These are phyloP conservation scores for Cylindrotheca closterium DNA, from an alignment of 108 stramenopile species.

Conservation along the genomic window DNA sequence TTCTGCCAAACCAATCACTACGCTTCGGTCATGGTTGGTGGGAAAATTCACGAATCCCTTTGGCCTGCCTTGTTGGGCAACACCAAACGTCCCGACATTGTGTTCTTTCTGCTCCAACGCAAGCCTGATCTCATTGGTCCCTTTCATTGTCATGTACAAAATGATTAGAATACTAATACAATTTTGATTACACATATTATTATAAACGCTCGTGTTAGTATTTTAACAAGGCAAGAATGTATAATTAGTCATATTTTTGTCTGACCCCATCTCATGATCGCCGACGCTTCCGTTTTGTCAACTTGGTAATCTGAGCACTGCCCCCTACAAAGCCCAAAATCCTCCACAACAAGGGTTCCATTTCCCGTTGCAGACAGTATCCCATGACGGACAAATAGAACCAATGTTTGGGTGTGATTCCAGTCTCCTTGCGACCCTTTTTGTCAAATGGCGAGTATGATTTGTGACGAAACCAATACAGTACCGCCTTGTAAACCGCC, in stretches of 20 bases:
- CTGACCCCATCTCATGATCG: too few relatives aligned
- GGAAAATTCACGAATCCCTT: background rate
- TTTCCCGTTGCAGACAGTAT: conserved; percentile 31
- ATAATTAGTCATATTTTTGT: too few relatives aligned
- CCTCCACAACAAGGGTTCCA: conserved; percentile 15
- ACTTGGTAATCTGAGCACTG: conserved; percentile 6
- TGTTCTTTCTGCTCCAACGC: background rate
- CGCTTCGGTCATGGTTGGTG: background rate
- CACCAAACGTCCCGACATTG: background rate
- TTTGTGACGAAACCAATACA: conserved; percentile 2
- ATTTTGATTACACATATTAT: too few relatives aligned
- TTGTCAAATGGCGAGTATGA: conserved; percentile 26
- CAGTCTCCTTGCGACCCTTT: conserved; percentile 11
- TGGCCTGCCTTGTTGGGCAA: background rate
- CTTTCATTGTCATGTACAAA: too few relatives aligned
- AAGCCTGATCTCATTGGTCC: background rate
- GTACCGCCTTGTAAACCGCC: conserved; percentile 1
- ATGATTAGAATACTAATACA: too few relatives aligned
- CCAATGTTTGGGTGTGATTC: conserved; percentile 24
- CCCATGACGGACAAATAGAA: conserved; percentile 34
- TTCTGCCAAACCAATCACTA: background rate
- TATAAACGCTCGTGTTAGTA: too few relatives aligned
- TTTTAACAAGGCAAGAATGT: too few relatives aligned
- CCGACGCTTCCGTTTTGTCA: background rate
- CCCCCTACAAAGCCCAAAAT: conserved; percentile 23